Evolutionary conservation across 2,329 filamentous ascomycete genomes (phyloP).

Genomic region (Colletotrichum sp.): DNA sequence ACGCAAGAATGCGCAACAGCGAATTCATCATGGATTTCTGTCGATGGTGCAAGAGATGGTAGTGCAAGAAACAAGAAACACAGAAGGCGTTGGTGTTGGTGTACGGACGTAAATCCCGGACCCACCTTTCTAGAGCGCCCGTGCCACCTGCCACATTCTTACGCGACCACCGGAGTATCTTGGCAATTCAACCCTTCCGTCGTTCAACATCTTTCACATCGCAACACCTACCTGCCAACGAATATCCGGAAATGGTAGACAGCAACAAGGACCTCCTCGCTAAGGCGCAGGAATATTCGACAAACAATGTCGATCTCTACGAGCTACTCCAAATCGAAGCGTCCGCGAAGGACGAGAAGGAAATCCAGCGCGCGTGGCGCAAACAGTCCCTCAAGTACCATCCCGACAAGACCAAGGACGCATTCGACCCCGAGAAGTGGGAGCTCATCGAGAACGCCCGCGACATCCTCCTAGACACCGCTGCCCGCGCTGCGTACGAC

Average conservation of each 20-base stretch:
- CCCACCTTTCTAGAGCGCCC: background rate
- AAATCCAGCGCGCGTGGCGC: conserved; percentile 84
- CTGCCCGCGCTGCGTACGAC: conserved; percentile 79
- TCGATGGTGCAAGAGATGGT: background rate
- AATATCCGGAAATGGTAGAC: conserved; percentile 14
- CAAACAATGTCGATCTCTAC: conserved; percentile 76
- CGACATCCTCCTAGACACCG: conserved; percentile 77
- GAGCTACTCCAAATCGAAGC: conserved; percentile 72
- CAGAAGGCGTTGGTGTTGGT: background rate
- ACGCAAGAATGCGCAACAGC: background rate
- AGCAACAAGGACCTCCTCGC: conserved; percentile 54
- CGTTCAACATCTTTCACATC: background rate
- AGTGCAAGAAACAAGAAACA: background rate
- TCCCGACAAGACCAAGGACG: conserved; percentile 84
- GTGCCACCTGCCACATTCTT: background rate
- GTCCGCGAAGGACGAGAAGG: conserved; percentile 64
- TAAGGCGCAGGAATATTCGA: conserved; percentile 63
- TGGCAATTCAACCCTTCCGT: background rate
- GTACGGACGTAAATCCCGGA: background rate
- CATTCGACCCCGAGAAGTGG: conserved; percentile 81
- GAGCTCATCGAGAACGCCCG: conserved; percentile 86
- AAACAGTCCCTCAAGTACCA: conserved; percentile 89
- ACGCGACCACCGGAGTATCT: background rate
- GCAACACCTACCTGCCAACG: background rate
- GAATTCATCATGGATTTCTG: background rate